A percentile compares a stretch with the other conserved stretches of the same genome.
Evolutionary conservation across 805 yeast species (phyloP).

Genomic region (Schizosaccharomyces octosporus): DNA sequence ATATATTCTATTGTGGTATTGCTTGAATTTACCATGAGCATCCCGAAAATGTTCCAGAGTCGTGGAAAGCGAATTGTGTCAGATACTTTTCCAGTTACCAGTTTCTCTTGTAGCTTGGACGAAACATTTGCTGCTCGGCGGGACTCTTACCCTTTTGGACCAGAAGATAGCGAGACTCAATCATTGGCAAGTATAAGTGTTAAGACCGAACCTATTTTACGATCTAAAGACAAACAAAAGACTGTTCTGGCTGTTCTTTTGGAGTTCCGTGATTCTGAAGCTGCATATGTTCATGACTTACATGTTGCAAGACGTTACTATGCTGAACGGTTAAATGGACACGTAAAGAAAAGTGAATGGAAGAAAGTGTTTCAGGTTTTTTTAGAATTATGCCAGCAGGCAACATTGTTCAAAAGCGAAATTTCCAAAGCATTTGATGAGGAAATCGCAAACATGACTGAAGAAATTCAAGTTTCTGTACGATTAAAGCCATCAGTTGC

Average conservation of each 20-base stretch:
- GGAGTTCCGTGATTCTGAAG: not conserved
- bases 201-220: not conserved
- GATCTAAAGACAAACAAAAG: not conserved
- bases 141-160: not conserved
- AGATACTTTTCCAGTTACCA: not conserved
- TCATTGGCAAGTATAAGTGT: not conserved
- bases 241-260: not conserved
- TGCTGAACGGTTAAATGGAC: not conserved
- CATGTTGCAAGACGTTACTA: not conserved
- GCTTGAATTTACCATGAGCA: not conserved
- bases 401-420: not conserved
- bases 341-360: not conserved
- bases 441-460: not conserved
- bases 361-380: not conserved
- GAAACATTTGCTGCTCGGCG: not conserved
- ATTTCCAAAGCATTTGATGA: not conserved
- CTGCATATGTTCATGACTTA: not conserved
- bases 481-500: not conserved
- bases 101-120: not conserved
- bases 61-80: not conserved
- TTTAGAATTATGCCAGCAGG: not conserved
- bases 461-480: not conserved
- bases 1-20: not conserved
- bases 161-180: not conserved
- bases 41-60: not conserved